Evolutionary conservation across 768 basidiomycete species (phyloP), one percentile per base, ranked within the genome.

Genomic region (Leccinum sublutescens): DNA sequence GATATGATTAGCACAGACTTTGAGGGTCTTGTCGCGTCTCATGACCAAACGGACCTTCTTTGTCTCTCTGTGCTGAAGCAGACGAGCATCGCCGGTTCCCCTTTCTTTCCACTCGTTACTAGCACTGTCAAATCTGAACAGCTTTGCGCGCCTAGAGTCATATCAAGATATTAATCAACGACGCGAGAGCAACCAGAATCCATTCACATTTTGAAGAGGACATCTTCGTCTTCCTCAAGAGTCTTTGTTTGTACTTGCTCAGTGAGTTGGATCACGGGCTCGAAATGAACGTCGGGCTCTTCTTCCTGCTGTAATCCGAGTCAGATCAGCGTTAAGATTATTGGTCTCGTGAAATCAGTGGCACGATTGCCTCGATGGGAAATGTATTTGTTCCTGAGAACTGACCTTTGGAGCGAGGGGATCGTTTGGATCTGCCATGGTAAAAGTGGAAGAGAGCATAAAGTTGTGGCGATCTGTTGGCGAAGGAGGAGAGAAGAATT

Each of bases 11-110:
- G 97, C 97, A 77, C 97, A 98, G 77, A 98, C 95, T 77, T 99
- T 98, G 77, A 94, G 83, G 51, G 97, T 99, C 87, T 98, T 98
- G 83, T 99, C 97, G 76, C 97, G 91, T 79, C 96, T 83, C 97
- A 99, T 99, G 74, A 99, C 94, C 62, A 99, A 85, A 62, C 97
- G 85, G 70, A 96, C 82, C 77, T 95, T 98, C 81, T 89, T 87
- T 52, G 88, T 89, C 71, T 86, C 85, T 76, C 89, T 93, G 81
- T 97, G 92, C 67, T 85, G 79, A 63, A 99, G 86, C 57, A 99
- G 82, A 73, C 93, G 89, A 64, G 93, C 95, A 74, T 96, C 94
- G 50, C 96, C 96, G 15, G 95, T 98, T 43, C 96, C 96, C 34
- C 97, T 80, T 78, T 99, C 97, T 75, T 99, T 99, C 97, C 97